Base-by-base conservation (phyloP, 2,329 filamentous ascomycete species). In the Fusarium ramigenum region DNA sequence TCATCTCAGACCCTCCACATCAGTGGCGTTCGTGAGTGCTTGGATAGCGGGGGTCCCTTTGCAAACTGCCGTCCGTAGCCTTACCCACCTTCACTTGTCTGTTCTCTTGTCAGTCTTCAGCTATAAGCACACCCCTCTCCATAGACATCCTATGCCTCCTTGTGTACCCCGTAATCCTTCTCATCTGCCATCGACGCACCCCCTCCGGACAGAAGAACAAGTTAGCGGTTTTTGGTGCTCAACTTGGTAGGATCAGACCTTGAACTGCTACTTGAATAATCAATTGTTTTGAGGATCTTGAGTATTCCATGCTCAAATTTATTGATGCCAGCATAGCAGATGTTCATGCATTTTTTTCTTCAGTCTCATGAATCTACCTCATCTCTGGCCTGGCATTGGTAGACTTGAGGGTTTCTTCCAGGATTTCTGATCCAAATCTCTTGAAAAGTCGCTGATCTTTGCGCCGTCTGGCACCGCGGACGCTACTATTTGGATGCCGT, bases 11-110 rank as follows among this genome's bases (percentile, higher is more conserved):
- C 77, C 75, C 77, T 76, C 77, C 76, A 75, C 77, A 78, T 78
- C 77, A 78, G 77, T 76, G 77, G 77, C 77, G 77, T 77, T 76
- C 75, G 72, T 70, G 62, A 66, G 60, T 73, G 73, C 72, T 71
- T 71, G 61, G 68, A 56, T 66, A 74, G 65, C 70, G 74, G 74
- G 74, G 73, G 70, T 62, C 69, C 72, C 74, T 76, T 77, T 78
- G 73, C 72, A 76, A 79, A 79, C 76, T 79, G 78, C 78, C 78
- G 78, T 77, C 74, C 78, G 70, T 76, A 78, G 78, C 77, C 78
- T 77, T 78, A 76, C 71, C 77, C 74, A 77, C 77, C 65, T 71
- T 60, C 70, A 68, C 67, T 60, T 65, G 23, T 49, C 70, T 49
- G 49, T 44, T 23, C 56, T 61, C 34, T 69, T 69, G 62, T 62